Base-by-base conservation (phyloP, 2,329 filamentous ascomycete genomes). In the Cephalotrichum gorgonifer region DNA sequence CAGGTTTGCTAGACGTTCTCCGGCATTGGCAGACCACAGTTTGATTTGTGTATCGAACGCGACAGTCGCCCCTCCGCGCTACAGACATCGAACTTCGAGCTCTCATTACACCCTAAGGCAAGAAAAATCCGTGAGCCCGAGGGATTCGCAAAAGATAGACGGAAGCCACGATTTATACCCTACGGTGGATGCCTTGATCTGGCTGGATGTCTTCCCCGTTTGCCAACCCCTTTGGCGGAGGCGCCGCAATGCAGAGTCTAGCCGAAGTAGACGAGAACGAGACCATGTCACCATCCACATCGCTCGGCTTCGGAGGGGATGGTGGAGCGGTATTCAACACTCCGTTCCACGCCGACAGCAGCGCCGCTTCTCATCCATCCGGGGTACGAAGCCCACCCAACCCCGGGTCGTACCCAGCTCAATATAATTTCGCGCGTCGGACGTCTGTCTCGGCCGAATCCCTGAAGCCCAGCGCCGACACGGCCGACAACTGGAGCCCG, bases 391-490 rank as follows among this genome's bases (percentile, higher is more conserved):
- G 65, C 57, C 63, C 72, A 22, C 74, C 75, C 50, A 78, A 79
- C 52, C 69, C 76, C 35, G 82, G 87, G 55, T 82, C 80, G 58
- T 88, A 95, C 62, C 93, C 93, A 50, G 85, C 80, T 57, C 90
- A 97, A 65, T 97, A 96, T 71, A 95, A 95, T 65, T 84, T 95
- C 68, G 86, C 81, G 58, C 86, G 93, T 54, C 87, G 93, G 59
- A 96, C 90, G 35, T 97, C 93, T 3, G 93, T 98, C 48, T 97
- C 93, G 38, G 93, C 93, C 46, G 93, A 98, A 69, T 96, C 91
- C 2, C 76, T 97, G 60, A 95, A 95, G 66, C 93, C 93, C 17
- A 86, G 83, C 44, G 83, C 86, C 28, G 84, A 89, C 52, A 80
- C 81, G 50, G 84, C 88, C 59, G 88, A 93, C 64, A 93, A 88